A percentile compares a stretch with the other conserved stretches of the same genome.
These are phyloP conservation scores for Geoglossum glabrum DNA, from an alignment of 495 filamentous ascomycete species.

Conservation along the genomic window DNA sequence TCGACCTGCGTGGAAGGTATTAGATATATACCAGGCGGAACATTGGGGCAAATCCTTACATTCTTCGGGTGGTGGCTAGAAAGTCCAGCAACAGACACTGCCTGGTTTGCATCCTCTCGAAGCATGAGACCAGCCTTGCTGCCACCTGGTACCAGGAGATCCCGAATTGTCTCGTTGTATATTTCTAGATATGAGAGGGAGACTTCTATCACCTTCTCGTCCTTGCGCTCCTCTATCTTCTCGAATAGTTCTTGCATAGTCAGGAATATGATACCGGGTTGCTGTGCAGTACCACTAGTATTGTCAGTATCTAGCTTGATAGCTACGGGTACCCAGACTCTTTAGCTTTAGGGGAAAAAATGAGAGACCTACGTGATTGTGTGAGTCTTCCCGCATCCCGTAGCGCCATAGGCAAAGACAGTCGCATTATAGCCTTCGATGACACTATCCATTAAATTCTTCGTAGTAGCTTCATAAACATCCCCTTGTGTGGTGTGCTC, in stretches of 20 bases:
- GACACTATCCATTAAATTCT: slow-evolving; percentile 74
- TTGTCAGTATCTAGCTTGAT: slow-evolving; percentile 5
- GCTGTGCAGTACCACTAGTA: slow-evolving; percentile 61
- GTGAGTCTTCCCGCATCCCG: slow-evolving; percentile 95
- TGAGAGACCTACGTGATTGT: slow-evolving; percentile 42
- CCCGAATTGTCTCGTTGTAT: slow-evolving; percentile 97
- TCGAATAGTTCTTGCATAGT: slow-evolving; percentile 98
- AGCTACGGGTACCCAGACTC: background rate
- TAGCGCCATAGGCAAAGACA: slow-evolving; percentile 95
- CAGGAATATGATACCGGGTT: slow-evolving; percentile 94
- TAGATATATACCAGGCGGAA: background rate
- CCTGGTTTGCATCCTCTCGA: slow-evolving; percentile 83
- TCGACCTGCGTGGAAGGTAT: slow-evolving; percentile 22
- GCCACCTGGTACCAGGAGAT: slow-evolving; percentile 70
- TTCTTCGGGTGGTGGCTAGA: slow-evolving; percentile 77
- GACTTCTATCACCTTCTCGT: slow-evolving; percentile 75
- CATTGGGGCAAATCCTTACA: slow-evolving; percentile 24
- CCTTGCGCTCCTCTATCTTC: slow-evolving; percentile 64
- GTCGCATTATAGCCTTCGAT: slow-evolving; percentile 97
- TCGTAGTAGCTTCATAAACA: slow-evolving; percentile 89
- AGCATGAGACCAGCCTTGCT: slow-evolving; percentile 81
- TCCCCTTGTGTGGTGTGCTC: slow-evolving; percentile 84
- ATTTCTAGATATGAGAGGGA: slow-evolving; percentile 95
- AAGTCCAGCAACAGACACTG: slow-evolving; percentile 78
- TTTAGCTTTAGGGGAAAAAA: too few relatives aligned